Percentiles rank a stretch among this genome's conserved stretches.
These are phyloP conservation scores for Nemania abortiva DNA, from an alignment of 2,329 filamentous ascomycete species.

Conservation along the genomic window DNA sequence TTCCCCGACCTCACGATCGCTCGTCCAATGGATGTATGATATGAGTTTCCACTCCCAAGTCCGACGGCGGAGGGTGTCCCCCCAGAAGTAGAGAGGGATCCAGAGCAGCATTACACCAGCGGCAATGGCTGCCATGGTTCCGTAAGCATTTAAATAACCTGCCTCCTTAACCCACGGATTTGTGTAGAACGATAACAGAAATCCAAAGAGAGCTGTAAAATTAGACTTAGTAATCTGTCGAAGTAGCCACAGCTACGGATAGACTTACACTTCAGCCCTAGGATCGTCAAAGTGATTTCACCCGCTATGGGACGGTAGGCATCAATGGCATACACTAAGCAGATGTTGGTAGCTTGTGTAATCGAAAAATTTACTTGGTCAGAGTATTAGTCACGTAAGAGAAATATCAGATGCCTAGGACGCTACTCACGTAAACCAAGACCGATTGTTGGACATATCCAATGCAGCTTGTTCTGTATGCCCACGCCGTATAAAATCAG, in stretches of 20 bases:
- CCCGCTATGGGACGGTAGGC: slow-evolving; percentile 68
- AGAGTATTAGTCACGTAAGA: slow-evolving; percentile 10
- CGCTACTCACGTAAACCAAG: slow-evolving; percentile 62
- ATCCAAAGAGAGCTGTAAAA: slow-evolving; percentile 63
- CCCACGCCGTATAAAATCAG: slow-evolving; percentile 62
- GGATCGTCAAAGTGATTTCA: slow-evolving; percentile 65
- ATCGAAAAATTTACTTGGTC: slow-evolving; percentile 66
- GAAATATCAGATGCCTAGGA: neutral
- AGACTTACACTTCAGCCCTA: slow-evolving; percentile 66
- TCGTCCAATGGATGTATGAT: slow-evolving; percentile 61
- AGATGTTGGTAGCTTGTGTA: slow-evolving; percentile 66
- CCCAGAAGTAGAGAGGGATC: slow-evolving; percentile 66
- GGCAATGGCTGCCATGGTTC: slow-evolving; percentile 68
- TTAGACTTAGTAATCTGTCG: slow-evolving; percentile 11
- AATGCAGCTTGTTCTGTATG: slow-evolving; percentile 61
- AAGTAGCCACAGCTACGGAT: too few relatives aligned
- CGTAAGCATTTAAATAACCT: slow-evolving; percentile 65
- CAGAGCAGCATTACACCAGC: slow-evolving; percentile 60
- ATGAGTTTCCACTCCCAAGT: slow-evolving; percentile 63
- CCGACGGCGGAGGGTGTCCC: slow-evolving; percentile 59
- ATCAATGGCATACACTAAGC: slow-evolving; percentile 69
- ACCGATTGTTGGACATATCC: slow-evolving; percentile 68
- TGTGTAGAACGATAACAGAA: slow-evolving; percentile 70
- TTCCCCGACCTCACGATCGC: slow-evolving; percentile 68
- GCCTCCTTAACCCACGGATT: slow-evolving; percentile 66